Percentiles rank a stretch among this genome's conserved stretches.
Conservation (phyloP, 2,329 filamentous ascomycete species). For the Nannizziopsis barbatae region DNA sequence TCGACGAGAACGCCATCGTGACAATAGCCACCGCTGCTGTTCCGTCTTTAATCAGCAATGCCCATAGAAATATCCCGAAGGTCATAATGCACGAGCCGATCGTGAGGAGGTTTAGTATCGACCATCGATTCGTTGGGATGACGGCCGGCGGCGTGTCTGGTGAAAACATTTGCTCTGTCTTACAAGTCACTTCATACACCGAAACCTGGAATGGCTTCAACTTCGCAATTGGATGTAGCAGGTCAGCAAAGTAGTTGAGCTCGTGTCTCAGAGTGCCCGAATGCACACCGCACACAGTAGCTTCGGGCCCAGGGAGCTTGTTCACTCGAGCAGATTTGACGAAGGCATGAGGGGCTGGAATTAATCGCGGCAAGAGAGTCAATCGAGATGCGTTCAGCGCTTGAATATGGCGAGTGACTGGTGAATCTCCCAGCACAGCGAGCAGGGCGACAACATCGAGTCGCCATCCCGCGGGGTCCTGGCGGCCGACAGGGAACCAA, state of each 20-base stretch:
- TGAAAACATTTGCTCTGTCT: neutral
- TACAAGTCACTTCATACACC: slow-evolving; percentile 42
- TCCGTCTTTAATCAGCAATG: slow-evolving; percentile 36
- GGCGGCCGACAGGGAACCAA: slow-evolving; percentile 6
- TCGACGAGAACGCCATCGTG: slow-evolving; percentile 44
- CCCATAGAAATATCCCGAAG: slow-evolving; percentile 14
- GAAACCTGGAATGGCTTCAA: slow-evolving; percentile 33
- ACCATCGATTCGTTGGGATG: slow-evolving; percentile 32
- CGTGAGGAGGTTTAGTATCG: slow-evolving; percentile 45
- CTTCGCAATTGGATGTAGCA: slow-evolving; percentile 43
- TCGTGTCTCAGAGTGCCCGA: slow-evolving; percentile 45
- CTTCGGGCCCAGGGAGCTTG: slow-evolving; percentile 45
- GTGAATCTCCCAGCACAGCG: slow-evolving; percentile 51
- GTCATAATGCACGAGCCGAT: slow-evolving; percentile 32
- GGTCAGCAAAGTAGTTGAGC: slow-evolving; percentile 52
- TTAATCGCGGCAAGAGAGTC: slow-evolving; percentile 48
- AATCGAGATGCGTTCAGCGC: slow-evolving; percentile 48
- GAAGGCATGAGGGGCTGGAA: slow-evolving; percentile 53
- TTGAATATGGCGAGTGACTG: slow-evolving; percentile 48
- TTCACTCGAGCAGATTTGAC: slow-evolving; percentile 45
- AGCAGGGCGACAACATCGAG: slow-evolving; percentile 53
- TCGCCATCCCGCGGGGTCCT: slow-evolving; percentile 34
- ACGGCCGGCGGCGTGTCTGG: neutral
- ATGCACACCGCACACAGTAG: slow-evolving; percentile 48
- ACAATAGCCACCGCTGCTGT: slow-evolving; percentile 43